Base-by-base conservation (phyloP, 495 filamentous ascomycete genomes). In the Amphirosellinia nigrospora region DNA sequence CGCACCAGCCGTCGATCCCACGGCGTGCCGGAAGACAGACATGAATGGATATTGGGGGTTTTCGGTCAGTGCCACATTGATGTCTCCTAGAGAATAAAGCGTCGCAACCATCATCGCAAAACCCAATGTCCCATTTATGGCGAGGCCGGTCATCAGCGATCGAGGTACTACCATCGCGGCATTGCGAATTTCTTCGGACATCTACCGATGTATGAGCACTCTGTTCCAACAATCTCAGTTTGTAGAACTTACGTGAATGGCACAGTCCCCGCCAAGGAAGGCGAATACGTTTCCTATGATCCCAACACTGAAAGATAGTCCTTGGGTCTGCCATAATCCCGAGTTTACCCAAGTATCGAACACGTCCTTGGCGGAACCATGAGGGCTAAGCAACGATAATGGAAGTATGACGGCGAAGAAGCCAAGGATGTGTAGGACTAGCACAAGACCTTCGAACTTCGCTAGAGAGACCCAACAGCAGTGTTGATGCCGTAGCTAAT, bases 351-450 rank as follows among this genome's bases (percentile, higher is more conserved):
- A 87, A 1, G 82, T 78, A 6, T 84, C 83, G 69, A 89, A 87
- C 26, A 89, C 85, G 26, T 78, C 82, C 19, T 79, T 76, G 0
- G 82, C 80, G 34, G 78, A 80, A 26, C 81, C 78, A 21, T 81
- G 81, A 7, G 84, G 83, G 11, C 82, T 81, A 56, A 89, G 81
- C 79, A 28, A 83, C 77, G 84, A 84, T 19, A 92, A 75, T 0
- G 87, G 85, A 43, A 91, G 76, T 46, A 91, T 83, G 61, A 88
- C 78, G 13, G 82, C 87, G 69, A 92, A 88, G 59, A 92, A 85
- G 1, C 87, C 88, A 21, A 86, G 75, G 23, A 90, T 75, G 78
- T 92, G 90, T 19, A 91, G 79, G 16, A 90, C 80, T 36, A 92
- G 74, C 55, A 90, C 85, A 21, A 89, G 61, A 2, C 79, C 84